Evolutionary conservation across 140 eudicot species (phyloP).

Genomic region (Cichorium intybus): DNA sequence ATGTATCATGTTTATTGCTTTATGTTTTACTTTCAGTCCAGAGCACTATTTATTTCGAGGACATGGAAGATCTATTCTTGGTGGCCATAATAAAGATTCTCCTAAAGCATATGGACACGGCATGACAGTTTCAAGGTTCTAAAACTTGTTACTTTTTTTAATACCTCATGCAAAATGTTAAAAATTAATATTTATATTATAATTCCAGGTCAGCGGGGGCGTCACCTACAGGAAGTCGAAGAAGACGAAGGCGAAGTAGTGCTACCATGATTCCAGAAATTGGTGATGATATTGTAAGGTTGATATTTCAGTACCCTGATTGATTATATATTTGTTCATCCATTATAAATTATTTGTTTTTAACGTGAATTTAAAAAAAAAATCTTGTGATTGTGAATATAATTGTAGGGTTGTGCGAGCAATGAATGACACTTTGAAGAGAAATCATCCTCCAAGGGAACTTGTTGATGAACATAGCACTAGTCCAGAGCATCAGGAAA

Average conservation of each 20-base stretch:
- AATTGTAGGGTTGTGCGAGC: constrained; percentile 79
- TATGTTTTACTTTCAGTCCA: constrained; percentile 55
- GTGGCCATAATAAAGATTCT: constrained; percentile 61
- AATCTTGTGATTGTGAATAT: background rate
- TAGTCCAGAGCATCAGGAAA: constrained; percentile 47
- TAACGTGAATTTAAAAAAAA: background rate
- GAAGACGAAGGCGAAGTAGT: constrained; percentile 71
- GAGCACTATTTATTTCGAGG: constrained; percentile 73
- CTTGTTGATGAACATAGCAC: constrained; percentile 36
- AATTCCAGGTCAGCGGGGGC: constrained; percentile 82
- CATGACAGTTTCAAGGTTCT: constrained; percentile 65
- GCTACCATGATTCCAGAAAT: constrained; percentile 85
- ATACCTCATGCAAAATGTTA: background rate
- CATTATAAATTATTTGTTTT: background rate
- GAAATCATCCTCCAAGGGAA: constrained; percentile 56
- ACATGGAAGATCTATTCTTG: constrained; percentile 81
- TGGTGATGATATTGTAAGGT: constrained; percentile 92
- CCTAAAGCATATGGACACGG: constrained; percentile 45
- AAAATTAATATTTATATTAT: background rate
- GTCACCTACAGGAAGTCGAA: constrained; percentile 62
- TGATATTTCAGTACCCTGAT: constrained; percentile 24
- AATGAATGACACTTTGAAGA: constrained; percentile 76
- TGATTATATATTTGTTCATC: background rate
- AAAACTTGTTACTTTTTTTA: background rate
- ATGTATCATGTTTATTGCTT: constrained; percentile 11